Base-by-base conservation (phyloP, 2,329 filamentous ascomycete species). In the Lachnellula cervina region DNA sequence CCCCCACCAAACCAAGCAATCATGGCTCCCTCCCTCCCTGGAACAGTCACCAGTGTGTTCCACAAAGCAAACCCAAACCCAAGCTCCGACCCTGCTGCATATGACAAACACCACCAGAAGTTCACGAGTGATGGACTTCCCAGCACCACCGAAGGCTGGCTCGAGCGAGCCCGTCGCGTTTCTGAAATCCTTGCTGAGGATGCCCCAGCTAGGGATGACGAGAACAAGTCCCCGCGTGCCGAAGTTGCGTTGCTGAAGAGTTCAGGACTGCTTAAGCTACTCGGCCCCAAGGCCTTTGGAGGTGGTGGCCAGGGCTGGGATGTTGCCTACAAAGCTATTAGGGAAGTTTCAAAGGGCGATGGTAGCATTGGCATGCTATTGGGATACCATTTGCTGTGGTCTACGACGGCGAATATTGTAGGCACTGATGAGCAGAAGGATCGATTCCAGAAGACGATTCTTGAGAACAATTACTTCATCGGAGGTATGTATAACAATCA, bases 311-410 rank as follows among this genome's bases (percentile, higher is more conserved):
- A 82, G 63, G 66, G 69, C 2, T 82, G 79, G 80, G 73, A 73
- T 32, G 74, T 83, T 1, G 83, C 73, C 0, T 86, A 83, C 62
- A 79, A 80, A 63, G 73, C 72, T 0, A 84, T 87, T 28, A 75
- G 83, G 0, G 82, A 86, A 56, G 80, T 87, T 5, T 81, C 84
- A 1, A 83, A 83, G 63, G 79, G 75, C 0, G 84, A 88, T 67
- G 84, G 83, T 75, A 84, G 80, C 0, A 73, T 87, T 34, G 84
- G 83, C 1, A 85, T 86, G 82, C 74, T 87, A 0, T 73, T 87
- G 0, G 83, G 81, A 1, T 87, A 87, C 61, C 83, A 87, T 62
- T 71, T 87, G 4, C 72, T 86, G 7, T 87, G 83, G 83, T 82
- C 79, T 0, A 81, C 76, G 0, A 86, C 80, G 0, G 81, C 81